Evolutionary conservation across 345 rosid species (phyloP).

Genomic region (Isatis tinctoria): DNA sequence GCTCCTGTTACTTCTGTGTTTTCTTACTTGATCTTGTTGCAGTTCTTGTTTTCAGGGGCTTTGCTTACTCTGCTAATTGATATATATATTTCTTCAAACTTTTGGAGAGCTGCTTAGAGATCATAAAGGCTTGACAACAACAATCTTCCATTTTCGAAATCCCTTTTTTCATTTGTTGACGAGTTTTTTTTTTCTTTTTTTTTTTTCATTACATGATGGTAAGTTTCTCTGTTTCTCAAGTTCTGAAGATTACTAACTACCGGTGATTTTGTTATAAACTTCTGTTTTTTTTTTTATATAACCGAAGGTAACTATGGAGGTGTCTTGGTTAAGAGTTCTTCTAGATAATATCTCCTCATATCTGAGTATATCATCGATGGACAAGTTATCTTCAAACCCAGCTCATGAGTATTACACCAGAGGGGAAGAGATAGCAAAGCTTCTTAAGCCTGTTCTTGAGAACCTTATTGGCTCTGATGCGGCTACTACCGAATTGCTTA

Average conservation of each 20-base stretch:
- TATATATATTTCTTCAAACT: not conserved
- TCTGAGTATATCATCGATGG: slow-evolving; percentile 50
- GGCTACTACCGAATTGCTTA: slow-evolving; percentile 52
- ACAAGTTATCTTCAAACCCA: slow-evolving; percentile 50
- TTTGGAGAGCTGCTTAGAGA: not conserved
- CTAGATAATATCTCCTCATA: slow-evolving; percentile 53
- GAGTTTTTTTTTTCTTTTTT: no score
- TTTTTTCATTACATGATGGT: slow-evolving; percentile 10
- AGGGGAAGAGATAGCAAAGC: slow-evolving; percentile 66
- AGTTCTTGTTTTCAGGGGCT: not conserved
- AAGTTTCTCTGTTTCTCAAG: slow-evolving; percentile 5
- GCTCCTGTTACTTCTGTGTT: no score
- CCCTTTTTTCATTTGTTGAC: not conserved
- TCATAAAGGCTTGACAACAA: not conserved
- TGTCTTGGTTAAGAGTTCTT: slow-evolving; percentile 66
- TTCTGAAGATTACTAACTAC: not conserved
- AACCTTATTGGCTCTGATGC: slow-evolving; percentile 55
- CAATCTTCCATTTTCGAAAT: not conserved
- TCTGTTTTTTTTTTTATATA: not conserved
- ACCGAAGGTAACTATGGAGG: slow-evolving; percentile 66
- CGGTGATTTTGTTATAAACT: not conserved
- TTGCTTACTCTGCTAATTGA: not conserved
- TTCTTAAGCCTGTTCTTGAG: slow-evolving; percentile 77
- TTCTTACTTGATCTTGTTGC: not conserved
- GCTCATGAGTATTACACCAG: slow-evolving; percentile 55